Conservation (phyloP, 164 flowering plant genomes). For the Pachysandra terminalis region DNA sequence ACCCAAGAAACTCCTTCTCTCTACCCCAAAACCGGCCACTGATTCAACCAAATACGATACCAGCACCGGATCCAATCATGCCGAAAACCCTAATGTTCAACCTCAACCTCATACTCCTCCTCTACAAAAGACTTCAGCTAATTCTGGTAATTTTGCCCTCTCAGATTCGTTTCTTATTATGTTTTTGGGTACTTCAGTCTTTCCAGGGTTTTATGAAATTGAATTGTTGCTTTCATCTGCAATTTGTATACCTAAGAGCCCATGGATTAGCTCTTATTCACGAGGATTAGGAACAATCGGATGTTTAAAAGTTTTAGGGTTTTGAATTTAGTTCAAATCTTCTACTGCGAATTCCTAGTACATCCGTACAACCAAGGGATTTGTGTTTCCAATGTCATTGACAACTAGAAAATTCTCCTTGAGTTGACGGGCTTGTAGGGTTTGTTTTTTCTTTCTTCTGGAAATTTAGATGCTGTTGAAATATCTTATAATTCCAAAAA, state of each 20-base stretch:
- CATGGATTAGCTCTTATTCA: neutral
- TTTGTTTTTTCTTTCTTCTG: neutral
- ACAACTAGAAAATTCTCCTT: neutral
- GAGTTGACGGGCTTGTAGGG: no score
- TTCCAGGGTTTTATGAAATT: neutral
- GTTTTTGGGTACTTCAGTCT: no score
- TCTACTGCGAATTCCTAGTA: no score
- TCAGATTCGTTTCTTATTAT: no score
- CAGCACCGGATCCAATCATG: conserved; percentile 12
- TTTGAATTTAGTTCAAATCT: no score
- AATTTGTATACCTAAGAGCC: neutral
- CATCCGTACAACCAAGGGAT: no score
- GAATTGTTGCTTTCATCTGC: conserved; percentile 1
- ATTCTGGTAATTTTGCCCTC: conserved; percentile 14
- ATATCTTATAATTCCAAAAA: no score
- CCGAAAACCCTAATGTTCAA: conserved; percentile 12
- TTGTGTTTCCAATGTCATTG: neutral
- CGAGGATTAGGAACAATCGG: neutral
- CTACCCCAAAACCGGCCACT: conserved; percentile 3
- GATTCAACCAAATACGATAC: conserved; percentile 3
- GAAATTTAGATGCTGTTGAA: neutral
- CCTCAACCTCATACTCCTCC: conserved; percentile 12
- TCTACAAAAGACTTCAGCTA: neutral
- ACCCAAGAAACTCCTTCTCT: conserved; percentile 8
- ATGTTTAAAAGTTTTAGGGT: no score